Base-by-base conservation (phyloP, 177 flowering plant species). In the Vitis hybrid region DNA sequence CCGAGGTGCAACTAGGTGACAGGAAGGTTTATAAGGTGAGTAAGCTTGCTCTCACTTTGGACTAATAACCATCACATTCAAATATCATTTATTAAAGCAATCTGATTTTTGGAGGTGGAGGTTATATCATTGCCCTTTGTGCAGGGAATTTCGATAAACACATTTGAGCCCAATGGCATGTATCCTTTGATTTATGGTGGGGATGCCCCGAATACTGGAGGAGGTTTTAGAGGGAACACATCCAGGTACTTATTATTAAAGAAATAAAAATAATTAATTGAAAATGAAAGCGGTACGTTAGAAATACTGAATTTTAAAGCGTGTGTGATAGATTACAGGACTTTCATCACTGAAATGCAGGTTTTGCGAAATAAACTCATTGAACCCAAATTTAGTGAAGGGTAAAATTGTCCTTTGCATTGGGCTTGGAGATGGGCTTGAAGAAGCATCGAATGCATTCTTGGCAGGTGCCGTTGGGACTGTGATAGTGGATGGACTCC, bases 381-480 rank as follows among this genome's bases (percentile, higher is more conserved):
- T 80, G 55, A 52, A 81, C 26, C 2, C 51, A 6, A 56, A 3
- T 0, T 49, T 68, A 21, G 82, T 82, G 48, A 64, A 77, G 23
- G 86, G 85, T 1, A 83, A 83, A 64, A 78, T 85, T 51, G 85
- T 85, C 48, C 14, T 82, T 1, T 85, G 88, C 3, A 2, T 1
- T 3, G 80, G 77, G 14, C 12, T 2, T 0, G 66, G 13, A 2
- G 30, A 4, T 26, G 30, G 30, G 30, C 0, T 26, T 26, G 3
- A 3, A 0, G 5, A 26, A 26, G 30, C 30, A 26, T 26, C 4
- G 30, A 26, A 4, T 26, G 67, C 70, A 11, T 4, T 50, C 10
- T 0, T 4, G 3, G 73, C 71, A 5, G 78, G 80, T 32, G 85
- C 79, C 4, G 58, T 51, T 45, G 85, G 83, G 15, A 57, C 75